Conservation (phyloP, 2,329 filamentous ascomycete genomes). For the Colletotrichum sp. region DNA sequence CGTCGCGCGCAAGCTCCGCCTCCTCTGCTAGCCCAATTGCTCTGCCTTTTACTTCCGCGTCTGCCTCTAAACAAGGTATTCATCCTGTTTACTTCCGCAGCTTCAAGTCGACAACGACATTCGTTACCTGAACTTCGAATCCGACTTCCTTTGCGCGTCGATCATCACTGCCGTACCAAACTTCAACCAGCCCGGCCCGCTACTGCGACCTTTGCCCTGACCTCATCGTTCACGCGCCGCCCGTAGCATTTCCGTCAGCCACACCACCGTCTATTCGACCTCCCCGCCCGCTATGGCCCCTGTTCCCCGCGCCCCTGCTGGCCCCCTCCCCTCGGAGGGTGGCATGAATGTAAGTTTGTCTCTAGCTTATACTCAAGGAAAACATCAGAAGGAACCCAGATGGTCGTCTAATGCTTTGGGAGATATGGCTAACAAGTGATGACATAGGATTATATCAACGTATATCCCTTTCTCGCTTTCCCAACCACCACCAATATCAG, state of each 20-base stretch:
- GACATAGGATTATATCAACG: not conserved
- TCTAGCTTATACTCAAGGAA: not conserved
- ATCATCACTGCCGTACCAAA: not conserved
- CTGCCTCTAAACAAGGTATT: conserved; percentile 6
- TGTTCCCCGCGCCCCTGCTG: not conserved
- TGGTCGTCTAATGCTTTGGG: not conserved
- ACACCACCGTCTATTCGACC: conserved; percentile 10
- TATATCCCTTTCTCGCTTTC: not conserved
- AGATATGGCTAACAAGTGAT: not conserved
- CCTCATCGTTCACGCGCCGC: conserved; percentile 23
- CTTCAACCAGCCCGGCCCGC: not conserved
- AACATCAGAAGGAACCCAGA: not conserved
- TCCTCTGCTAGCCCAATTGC: not conserved
- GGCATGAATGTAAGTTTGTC: not conserved
- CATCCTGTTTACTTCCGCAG: not conserved
- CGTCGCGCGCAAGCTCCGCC: too few relatives aligned
- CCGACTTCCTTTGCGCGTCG: not conserved
- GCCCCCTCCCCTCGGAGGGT: not conserved
- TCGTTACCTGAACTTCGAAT: not conserved
- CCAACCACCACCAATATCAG: not conserved
- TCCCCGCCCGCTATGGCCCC: not conserved
- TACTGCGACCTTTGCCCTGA: conserved; percentile 18
- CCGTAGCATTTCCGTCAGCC: conserved; percentile 16
- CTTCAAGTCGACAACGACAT: conserved; percentile 5
- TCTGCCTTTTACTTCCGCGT: not conserved